These are phyloP conservation scores for Botrytis fabae DNA, from an alignment of 2,329 filamentous ascomycete species.

Conservation along the genomic window DNA sequence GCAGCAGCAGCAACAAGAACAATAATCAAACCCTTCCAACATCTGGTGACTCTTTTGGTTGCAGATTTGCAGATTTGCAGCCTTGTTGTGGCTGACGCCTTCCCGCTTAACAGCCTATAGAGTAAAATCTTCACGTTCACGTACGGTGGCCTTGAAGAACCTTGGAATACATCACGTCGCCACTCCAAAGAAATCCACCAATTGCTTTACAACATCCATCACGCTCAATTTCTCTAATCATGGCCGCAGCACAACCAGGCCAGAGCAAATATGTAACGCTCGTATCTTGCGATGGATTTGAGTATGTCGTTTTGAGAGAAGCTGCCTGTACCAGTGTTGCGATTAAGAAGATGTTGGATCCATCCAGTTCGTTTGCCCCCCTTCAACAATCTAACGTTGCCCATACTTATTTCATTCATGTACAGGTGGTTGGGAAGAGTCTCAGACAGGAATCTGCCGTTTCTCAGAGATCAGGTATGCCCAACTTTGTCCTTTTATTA, in stretches of 20 bases:
- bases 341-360: slow-evolving; percentile 74
- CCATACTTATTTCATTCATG: slow-evolving; percentile 43
- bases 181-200: background rate
- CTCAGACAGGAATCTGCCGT: slow-evolving; percentile 61
- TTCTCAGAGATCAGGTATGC: slow-evolving; percentile 75
- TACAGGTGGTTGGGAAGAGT: slow-evolving; percentile 59
- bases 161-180: background rate
- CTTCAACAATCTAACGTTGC: slow-evolving; percentile 14
- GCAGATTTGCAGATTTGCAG: background rate
- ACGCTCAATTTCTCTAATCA: slow-evolving; percentile 15
- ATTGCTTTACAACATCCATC: slow-evolving; percentile 22
- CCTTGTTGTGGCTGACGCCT: background rate
- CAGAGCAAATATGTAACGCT: slow-evolving; percentile 72
- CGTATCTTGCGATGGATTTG: slow-evolving; percentile 72
- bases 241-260: slow-evolving; percentile 20
- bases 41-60: background rate
- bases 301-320: slow-evolving; percentile 73
- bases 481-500: slow-evolving; percentile 18
- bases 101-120: background rate
- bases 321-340: slow-evolving; percentile 68
- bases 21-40: background rate
- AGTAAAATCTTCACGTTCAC: background rate
- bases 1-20: background rate
- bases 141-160: background rate
- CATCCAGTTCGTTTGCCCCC: slow-evolving; percentile 52